phyloP scores from a whole-genome alignment of 2,329 filamentous ascomycete genomes.

The Monilinia polystroma region DNA sequence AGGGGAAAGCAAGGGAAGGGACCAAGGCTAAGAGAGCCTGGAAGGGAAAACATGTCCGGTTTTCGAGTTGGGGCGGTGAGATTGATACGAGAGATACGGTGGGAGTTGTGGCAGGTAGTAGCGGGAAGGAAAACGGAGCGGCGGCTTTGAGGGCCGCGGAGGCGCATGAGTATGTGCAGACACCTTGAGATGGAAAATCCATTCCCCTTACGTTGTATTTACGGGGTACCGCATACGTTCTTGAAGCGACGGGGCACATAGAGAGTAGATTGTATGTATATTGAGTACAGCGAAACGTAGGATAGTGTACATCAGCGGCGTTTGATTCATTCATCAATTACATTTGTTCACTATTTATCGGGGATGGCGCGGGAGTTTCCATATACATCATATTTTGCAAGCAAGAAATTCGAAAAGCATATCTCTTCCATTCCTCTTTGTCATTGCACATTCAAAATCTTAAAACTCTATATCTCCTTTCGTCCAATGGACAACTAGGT shows the following conservation, averaged over 20 bases:
- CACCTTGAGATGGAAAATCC: background rate
- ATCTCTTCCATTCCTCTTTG: no score
- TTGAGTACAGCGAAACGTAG: background rate
- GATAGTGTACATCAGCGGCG: background rate
- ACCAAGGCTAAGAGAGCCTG: constrained; percentile 14
- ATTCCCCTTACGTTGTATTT: background rate
- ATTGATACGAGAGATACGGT: background rate
- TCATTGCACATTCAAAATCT: background rate
- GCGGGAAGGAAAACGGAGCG: constrained; percentile 16
- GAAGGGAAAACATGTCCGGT: constrained; percentile 19
- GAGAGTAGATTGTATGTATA: background rate
- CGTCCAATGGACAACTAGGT: background rate
- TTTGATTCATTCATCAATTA: background rate
- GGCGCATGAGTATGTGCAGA: constrained; percentile 16
- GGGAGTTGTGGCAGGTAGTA: constrained; percentile 6
- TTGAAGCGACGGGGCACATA: background rate
- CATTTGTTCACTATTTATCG: background rate
- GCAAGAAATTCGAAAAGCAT: background rate
- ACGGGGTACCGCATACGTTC: background rate
- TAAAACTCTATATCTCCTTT: background rate
- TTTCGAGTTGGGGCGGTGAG: constrained; percentile 14
- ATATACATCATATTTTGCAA: background rate
- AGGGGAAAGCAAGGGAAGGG: constrained; percentile 10
- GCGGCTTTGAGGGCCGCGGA: constrained; percentile 16
- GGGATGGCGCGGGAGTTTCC: background rate